These are phyloP conservation scores for Pulveroboletus frians DNA, from an alignment of 768 basidiomycete genomes.

Conservation along the genomic window DNA sequence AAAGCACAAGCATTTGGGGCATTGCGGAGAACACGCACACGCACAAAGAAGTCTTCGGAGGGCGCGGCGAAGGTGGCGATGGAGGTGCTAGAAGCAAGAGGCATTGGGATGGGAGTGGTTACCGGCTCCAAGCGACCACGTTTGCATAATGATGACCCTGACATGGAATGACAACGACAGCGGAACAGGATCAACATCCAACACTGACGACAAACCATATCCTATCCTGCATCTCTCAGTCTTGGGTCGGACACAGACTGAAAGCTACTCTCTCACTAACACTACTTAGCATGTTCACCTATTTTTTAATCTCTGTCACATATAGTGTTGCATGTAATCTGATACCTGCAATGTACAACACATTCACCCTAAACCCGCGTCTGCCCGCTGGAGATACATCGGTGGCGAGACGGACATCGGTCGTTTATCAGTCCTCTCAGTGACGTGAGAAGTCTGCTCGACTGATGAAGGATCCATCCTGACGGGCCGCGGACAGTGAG, in stretches of 20 bases:
- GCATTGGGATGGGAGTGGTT: conserved; percentile 51
- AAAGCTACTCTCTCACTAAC: conserved; percentile 29
- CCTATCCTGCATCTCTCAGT: conserved; percentile 26
- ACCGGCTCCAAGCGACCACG: conserved; percentile 40
- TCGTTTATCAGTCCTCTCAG: no score
- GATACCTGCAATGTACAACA: conserved; percentile 30
- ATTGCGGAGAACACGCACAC: conserved; percentile 69
- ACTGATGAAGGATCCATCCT: conserved; percentile 1
- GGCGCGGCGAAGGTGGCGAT: conserved; percentile 68
- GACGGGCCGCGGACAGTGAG: conserved; percentile 22
- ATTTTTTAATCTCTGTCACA: conserved; percentile 31
- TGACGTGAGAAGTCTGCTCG: background rate
- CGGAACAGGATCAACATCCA: conserved; percentile 10
- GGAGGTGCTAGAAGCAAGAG: conserved; percentile 78
- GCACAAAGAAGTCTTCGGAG: conserved; percentile 68
- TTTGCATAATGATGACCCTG: conserved; percentile 48
- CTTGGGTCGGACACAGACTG: conserved; percentile 24
- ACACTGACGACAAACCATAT: conserved; percentile 23
- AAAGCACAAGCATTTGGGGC: conserved; percentile 89
- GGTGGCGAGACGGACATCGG: background rate
- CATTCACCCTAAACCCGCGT: conserved; percentile 6
- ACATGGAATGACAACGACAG: conserved; percentile 28
- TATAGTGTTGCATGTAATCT: conserved; percentile 37
- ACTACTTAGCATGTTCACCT: conserved; percentile 29
- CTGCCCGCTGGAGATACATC: conserved; percentile 10